Percentiles rank a stretch among this genome's conserved stretches.
Evolutionary conservation across 73 alveolate species (phyloP).

Genomic region (Tetrahymena elliotti): DNA sequence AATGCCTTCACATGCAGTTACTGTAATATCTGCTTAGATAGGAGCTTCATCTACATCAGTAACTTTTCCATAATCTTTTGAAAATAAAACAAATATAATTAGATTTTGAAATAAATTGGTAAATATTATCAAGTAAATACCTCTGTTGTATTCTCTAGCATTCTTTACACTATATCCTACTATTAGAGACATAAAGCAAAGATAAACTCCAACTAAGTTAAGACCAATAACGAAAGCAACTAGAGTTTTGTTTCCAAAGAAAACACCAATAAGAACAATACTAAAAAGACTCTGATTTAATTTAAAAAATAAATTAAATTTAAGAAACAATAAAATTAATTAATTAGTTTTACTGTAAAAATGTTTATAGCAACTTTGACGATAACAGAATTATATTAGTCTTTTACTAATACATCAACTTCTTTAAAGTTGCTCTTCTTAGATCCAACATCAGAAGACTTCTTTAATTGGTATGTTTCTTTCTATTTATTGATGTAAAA

Average conservation of each 20-base stretch:
- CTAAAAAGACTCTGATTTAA: not conserved
- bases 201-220: not conserved
- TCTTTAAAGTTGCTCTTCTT: not conserved
- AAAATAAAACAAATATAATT: not conserved
- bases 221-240: not conserved
- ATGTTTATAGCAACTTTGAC: not conserved
- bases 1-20: not conserved
- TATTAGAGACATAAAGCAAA: not conserved
- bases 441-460: not conserved
- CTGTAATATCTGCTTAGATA: not conserved
- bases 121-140: not conserved
- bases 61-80: not conserved
- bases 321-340: not conserved
- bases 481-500: not conserved
- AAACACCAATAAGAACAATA: not conserved
- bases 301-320: not conserved
- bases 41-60: slow-evolving; percentile 1
- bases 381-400: not conserved
- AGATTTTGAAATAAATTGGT: not conserved
- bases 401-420: not conserved
- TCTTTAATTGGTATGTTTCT: not conserved
- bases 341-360: not conserved
- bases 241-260: not conserved
- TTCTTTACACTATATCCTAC: not conserved
- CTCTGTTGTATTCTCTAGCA: not conserved